Conservation (phyloP, 768 basidiomycete genomes). For the Suillus luteus region DNA sequence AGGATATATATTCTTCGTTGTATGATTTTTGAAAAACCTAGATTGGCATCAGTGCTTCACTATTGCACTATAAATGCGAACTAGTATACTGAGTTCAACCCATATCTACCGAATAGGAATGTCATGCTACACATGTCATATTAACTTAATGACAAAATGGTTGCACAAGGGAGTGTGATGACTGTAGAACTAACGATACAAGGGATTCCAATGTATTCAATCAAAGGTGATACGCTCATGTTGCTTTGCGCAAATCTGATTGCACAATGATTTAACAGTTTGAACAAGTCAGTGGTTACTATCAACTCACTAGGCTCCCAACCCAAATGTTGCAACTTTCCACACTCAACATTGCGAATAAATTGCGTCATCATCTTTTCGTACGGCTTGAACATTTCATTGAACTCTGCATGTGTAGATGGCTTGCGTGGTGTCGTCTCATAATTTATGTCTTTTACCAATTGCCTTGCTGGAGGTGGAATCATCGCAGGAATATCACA, state of each 20-base stretch:
- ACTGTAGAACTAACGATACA: conserved; percentile 6
- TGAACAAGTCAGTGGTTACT: not conserved
- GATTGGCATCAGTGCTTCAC: not conserved
- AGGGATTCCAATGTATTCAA: not conserved
- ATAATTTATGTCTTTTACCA: conserved; percentile 20
- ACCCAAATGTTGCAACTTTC: conserved; percentile 25
- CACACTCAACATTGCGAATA: conserved; percentile 22
- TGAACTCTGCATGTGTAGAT: conserved; percentile 25
- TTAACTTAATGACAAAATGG: not conserved
- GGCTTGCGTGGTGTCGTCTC: conserved; percentile 19
- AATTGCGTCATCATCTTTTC: conserved; percentile 25
- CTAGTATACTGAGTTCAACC: not conserved
- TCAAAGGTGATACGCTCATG: conserved; percentile 1
- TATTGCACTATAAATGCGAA: not conserved
- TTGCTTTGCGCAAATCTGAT: conserved; percentile 6
- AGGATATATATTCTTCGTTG: not conserved
- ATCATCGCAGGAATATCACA: not conserved
- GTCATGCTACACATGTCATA: not conserved
- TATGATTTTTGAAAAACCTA: not conserved
- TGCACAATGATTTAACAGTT: not conserved
- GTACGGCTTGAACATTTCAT: conserved; percentile 18
- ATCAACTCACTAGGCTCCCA: conserved; percentile 30
- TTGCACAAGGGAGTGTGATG: no score
- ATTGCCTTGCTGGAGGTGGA: not conserved
- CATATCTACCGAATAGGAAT: not conserved